phyloP scores from a whole-genome alignment of 495 filamentous ascomycete genomes.

The Symbiotaphrina buchneri region DNA sequence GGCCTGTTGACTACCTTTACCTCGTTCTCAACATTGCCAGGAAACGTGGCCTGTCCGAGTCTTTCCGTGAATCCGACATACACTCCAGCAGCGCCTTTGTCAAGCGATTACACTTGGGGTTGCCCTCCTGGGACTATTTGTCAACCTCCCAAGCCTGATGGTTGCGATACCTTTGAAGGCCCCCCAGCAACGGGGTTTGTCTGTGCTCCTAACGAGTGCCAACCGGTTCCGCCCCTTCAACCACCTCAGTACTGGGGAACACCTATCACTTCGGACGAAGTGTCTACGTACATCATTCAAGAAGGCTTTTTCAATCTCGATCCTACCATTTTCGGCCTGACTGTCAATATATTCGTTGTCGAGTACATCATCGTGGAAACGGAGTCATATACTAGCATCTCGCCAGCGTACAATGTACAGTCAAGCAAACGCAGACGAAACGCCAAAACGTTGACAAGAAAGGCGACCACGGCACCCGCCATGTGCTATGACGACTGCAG shows the following conservation, averaged over 20 bases:
- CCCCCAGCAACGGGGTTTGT: conserved; percentile 26
- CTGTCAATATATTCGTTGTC: conserved; percentile 33
- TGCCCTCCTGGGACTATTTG: conserved; percentile 42
- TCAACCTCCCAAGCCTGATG: conserved; percentile 17
- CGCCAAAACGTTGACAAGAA: neutral
- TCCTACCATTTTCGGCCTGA: conserved; percentile 36
- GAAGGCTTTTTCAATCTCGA: conserved; percentile 40
- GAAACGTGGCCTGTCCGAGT: neutral
- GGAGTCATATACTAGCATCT: conserved; percentile 2
- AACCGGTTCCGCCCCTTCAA: conserved; percentile 17
- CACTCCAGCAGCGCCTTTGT: conserved; percentile 9
- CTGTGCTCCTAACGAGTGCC: conserved; percentile 31
- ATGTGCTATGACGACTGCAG: conserved; percentile 32
- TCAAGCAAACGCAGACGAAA: neutral
- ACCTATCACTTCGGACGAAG: conserved; percentile 12
- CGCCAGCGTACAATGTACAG: neutral
- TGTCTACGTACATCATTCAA: conserved; percentile 25
- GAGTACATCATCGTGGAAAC: conserved; percentile 1
- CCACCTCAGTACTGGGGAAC: conserved; percentile 14
- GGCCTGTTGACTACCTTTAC: neutral
- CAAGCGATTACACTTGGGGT: conserved; percentile 27
- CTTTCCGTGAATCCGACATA: neutral
- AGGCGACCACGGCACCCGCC: conserved; percentile 11
- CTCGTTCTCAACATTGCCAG: conserved; percentile 2
- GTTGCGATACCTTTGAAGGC: conserved; percentile 29